phyloP scores from a whole-genome alignment of 306 rosid genomes.

The Quercus bicolor region DNA sequence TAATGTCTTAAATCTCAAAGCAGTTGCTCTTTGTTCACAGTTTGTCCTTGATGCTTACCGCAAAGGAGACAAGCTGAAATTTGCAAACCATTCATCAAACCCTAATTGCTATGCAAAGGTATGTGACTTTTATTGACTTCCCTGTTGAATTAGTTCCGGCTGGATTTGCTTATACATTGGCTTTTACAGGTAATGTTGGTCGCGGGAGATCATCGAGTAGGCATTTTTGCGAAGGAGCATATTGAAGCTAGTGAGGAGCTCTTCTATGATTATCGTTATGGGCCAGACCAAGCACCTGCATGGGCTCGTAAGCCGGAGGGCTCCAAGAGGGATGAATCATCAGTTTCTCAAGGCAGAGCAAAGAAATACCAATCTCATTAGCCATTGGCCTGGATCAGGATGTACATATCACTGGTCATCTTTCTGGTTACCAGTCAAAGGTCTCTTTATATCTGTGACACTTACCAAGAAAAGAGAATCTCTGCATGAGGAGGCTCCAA shows the following conservation, averaged over 20 bases:
- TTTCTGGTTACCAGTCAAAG: neutral
- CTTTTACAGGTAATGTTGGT: constrained; percentile 80
- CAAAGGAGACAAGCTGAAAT: constrained; percentile 96
- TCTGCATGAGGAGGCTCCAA: neutral
- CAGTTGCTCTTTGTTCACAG: constrained; percentile 48
- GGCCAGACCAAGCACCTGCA: constrained; percentile 81
- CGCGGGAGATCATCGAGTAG: constrained; percentile 97
- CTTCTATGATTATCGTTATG: constrained; percentile 91
- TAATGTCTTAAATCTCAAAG: constrained; percentile 2
- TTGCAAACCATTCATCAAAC: constrained; percentile 93
- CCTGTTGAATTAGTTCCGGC: constrained; percentile 4
- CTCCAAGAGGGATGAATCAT: constrained; percentile 77
- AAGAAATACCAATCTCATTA: constrained; percentile 94
- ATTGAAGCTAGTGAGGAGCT: constrained; percentile 92
- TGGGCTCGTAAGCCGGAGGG: constrained; percentile 95
- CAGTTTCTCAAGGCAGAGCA: constrained; percentile 81
- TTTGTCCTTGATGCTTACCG: constrained; percentile 95
- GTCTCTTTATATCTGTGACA: too few species aligned
- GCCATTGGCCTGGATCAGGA: constrained; percentile 24
- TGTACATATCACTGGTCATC: constrained; percentile 16
- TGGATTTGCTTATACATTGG: constrained; percentile 22
- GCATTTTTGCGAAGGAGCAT: constrained; percentile 91
- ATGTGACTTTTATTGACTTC: constrained; percentile 13
- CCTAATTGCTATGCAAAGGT: constrained; percentile 98
- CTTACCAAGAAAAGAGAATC: neutral